Base-by-base conservation (phyloP, 2,329 filamentous ascomycete species). In the Epichloe uncinata region DNA sequence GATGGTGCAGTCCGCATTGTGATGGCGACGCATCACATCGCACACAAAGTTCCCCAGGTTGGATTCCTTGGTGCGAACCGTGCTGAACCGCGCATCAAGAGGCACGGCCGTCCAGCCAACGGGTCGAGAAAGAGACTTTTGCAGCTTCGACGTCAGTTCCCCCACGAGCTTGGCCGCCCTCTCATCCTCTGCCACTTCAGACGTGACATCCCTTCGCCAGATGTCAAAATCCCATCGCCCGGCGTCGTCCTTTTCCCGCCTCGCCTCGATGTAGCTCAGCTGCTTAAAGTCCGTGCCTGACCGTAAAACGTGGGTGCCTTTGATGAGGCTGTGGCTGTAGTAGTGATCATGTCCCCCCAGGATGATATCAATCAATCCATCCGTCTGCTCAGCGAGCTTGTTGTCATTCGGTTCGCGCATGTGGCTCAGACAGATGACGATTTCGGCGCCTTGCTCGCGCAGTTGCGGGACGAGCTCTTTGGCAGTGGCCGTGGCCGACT, bases 231-330 rank as follows among this genome's bases (percentile, higher is more conserved):
- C 79, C 88, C 88, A 95, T 16, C 75, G 75, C 15, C 59, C 61
- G 15, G 61, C 55, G 16, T 61, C 58, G 60, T 70, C 58, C 1
- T 63, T 51, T 54, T 75, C 79, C 20, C 79, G 74, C 57, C 86
- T 78, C 1, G 80, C 85, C 64, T 95, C 87, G 48, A 96, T 77
- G 61, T 95, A 95, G 61, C 86, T 93, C 35, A 95, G 71, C 63
- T 96, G 86, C 67, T 93, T 94, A 69, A 95, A 96, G 64, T 96
- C 90, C 16, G 83, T 87, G 0, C 90, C 89, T 0, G 87, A 94
- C 2, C 90, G 79, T n/a, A 96, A 71, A 3, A 95, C 79, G 59
- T 95, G 89, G 0, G 80, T 86, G 8, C 83, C 84, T 53, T 90
- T 89, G 63, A 93, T 76, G 50, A 89, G 61, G 49, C 74, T 78